Evolutionary conservation across 2,329 filamentous ascomycete genomes (phyloP).

Genomic region (Ophiostoma sp.): DNA sequence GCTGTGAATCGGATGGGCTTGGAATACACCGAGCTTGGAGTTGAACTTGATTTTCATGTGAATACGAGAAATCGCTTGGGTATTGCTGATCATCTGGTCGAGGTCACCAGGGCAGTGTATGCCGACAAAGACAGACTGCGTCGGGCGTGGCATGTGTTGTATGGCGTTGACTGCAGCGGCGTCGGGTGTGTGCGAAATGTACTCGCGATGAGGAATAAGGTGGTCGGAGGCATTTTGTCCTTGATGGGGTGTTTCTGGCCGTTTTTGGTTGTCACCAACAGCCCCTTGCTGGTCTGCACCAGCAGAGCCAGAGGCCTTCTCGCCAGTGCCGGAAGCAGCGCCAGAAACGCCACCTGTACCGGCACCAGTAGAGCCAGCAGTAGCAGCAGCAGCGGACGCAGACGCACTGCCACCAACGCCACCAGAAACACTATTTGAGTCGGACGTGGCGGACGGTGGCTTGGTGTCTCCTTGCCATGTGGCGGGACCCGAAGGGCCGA

Average conservation of each 20-base stretch:
- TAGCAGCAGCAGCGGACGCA: conserved; percentile 6
- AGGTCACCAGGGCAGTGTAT: conserved; percentile 60
- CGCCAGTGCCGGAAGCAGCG: conserved; percentile 2
- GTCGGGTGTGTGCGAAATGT: conserved; percentile 55
- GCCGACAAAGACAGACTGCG: conserved; percentile 60
- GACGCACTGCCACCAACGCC: not conserved
- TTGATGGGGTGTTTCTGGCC: not conserved
- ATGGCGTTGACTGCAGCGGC: conserved; percentile 55
- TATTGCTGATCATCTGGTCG: conserved; percentile 54
- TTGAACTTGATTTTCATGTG: conserved; percentile 71
- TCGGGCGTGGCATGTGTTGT: conserved; percentile 54
- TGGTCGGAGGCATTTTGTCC: conserved; percentile 31
- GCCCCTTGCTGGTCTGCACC: not conserved
- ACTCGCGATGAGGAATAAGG: conserved; percentile 47
- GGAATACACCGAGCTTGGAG: conserved; percentile 55
- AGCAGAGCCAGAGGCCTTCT: not conserved
- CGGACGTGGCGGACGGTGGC: conserved; percentile 1
- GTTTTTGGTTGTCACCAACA: conserved; percentile 16
- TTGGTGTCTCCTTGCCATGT: conserved; percentile 2
- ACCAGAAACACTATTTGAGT: not conserved
- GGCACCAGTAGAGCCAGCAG: conserved; percentile 9
- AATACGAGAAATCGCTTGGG: conserved; percentile 67
- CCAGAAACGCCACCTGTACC: not conserved
- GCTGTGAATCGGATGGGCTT: conserved; percentile 54
- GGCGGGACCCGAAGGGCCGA: conserved; percentile 44